These are phyloP conservation scores for Arthroderma sp. DNA, from an alignment of 2,329 filamentous ascomycete genomes.

Conservation along the genomic window DNA sequence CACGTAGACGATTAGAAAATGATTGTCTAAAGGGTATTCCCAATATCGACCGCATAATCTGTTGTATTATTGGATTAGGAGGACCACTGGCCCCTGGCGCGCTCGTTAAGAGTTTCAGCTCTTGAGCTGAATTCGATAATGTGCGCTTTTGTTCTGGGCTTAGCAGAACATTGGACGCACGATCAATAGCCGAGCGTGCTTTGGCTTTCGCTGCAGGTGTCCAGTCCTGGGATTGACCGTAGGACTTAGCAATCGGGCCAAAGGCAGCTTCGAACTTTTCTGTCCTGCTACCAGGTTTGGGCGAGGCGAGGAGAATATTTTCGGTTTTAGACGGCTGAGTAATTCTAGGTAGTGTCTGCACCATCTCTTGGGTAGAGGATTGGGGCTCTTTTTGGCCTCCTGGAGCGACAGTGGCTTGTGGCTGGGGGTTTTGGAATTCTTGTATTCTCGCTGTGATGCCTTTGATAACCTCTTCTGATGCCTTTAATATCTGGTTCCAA, in stretches of 20 bases:
- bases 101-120: constrained; percentile 28
- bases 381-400: constrained; percentile 8
- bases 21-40: constrained; percentile 60
- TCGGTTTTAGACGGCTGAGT: constrained; percentile 38
- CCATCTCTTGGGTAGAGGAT: constrained; percentile 14
- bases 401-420: constrained; percentile 16
- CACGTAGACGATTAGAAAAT: constrained; percentile 52
- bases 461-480: constrained; percentile 59
- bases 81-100: constrained; percentile 35
- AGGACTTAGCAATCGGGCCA: constrained; percentile 35
- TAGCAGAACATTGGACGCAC: constrained; percentile 29
- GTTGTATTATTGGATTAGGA: constrained; percentile 39
- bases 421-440: constrained; percentile 41
- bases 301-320: constrained; percentile 36
- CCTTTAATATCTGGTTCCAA: constrained; percentile 64
- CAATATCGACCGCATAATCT: constrained; percentile 41
- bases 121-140: constrained; percentile 27
- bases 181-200: constrained; percentile 28
- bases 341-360: constrained; percentile 41
- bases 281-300: constrained; percentile 26
- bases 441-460: constrained; percentile 57
- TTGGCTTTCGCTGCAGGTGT: constrained; percentile 31
- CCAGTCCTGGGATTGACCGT: constrained; percentile 35
- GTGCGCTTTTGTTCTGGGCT: constrained; percentile 31
- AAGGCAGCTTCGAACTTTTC: constrained; percentile 32